Evolutionary conservation across 331 rosid species (phyloP).

Genomic region (Acacia concinna): DNA sequence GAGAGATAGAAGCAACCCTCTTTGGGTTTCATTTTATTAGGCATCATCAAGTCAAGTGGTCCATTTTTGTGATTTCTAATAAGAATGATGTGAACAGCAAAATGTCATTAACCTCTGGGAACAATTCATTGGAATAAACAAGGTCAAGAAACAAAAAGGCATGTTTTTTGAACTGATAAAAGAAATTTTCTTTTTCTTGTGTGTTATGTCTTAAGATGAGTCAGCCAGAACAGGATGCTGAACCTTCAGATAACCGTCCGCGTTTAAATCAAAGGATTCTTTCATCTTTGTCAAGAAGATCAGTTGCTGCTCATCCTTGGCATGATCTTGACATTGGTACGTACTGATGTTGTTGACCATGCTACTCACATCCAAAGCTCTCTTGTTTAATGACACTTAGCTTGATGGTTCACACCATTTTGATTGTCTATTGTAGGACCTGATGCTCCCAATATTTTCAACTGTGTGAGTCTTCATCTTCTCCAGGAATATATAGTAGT

Average conservation of each 20-base stretch:
- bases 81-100: not conserved
- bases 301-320: constrained; percentile 98
- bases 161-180: not conserved
- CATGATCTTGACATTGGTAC: constrained; percentile 99
- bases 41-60: not conserved
- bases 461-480: constrained; percentile 56
- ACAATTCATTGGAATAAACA: not conserved
- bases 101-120: not conserved
- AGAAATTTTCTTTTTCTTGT: not conserved
- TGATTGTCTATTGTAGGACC: constrained; percentile 66
- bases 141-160: not conserved
- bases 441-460: constrained; percentile 74
- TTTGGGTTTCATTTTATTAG: not conserved
- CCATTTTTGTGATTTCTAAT: not conserved
- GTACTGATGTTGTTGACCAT: constrained; percentile 8
- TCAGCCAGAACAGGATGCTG: constrained; percentile 31
- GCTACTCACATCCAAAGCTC: not conserved
- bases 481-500: not conserved
- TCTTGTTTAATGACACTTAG: constrained; percentile 14
- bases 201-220: constrained; percentile 50
- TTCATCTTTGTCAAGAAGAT: constrained; percentile 83
- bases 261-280: constrained; percentile 91
- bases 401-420: constrained; percentile 32
- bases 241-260: constrained; percentile 42
- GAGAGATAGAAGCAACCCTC: not conserved